Evolutionary conservation across 116 monocot genomes (phyloP).

Genomic region (Posidonia oceanica): DNA sequence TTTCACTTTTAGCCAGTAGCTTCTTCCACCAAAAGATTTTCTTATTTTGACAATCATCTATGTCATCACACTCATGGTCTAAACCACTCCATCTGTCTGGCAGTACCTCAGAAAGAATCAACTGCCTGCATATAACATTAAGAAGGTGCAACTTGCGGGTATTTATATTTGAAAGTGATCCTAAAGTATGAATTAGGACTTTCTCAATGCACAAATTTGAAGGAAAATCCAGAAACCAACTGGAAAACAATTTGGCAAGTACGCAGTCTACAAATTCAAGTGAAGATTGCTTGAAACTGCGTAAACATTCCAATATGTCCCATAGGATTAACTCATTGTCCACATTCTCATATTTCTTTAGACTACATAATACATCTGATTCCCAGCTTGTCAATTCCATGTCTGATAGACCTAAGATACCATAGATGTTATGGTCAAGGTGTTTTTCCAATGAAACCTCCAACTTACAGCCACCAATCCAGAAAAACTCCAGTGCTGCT

Average conservation of each 20-base stretch:
- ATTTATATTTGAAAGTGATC: conserved; percentile 21
- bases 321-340: conserved; percentile 48
- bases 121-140: conserved; percentile 56
- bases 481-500: conserved; percentile 62
- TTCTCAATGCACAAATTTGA: conserved; percentile 25
- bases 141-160: conserved; percentile 50
- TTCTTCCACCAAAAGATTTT: conserved; percentile 30
- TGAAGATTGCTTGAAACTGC: conserved; percentile 20
- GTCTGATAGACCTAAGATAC: conserved; percentile 15
- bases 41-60: conserved; percentile 5
- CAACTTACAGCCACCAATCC: conserved; percentile 34
- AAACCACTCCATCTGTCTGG: conserved; percentile 1
- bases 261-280: conserved; percentile 34
- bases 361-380: conserved; percentile 39
- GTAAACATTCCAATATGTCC: conserved; percentile 45
- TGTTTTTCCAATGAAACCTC: conserved; percentile 19
- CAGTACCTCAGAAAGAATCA: conserved; percentile 23
- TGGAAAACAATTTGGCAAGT: conserved; percentile 49
- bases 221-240: conserved; percentile 35
- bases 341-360: conserved; percentile 34
- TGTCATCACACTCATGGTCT: not conserved
- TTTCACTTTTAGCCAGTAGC: conserved; percentile 40
- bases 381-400: conserved; percentile 41
- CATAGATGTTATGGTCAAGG: conserved; percentile 8
- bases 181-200: conserved; percentile 13